phyloP scores from a whole-genome alignment of 306 rosid genomes.

The Cicer cuneatum region DNA sequence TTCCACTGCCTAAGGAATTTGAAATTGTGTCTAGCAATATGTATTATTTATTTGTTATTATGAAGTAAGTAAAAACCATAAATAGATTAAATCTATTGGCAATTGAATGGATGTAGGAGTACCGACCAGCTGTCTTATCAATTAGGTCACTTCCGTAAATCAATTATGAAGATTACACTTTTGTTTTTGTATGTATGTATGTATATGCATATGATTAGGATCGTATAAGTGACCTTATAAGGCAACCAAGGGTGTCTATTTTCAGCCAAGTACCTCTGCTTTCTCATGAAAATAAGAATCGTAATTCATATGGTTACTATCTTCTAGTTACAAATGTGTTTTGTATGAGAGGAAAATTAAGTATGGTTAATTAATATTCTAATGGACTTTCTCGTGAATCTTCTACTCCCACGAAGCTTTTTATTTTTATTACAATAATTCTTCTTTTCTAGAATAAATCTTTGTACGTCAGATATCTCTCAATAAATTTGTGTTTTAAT shows the following conservation, averaged over 20 bases:
- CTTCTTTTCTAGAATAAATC: no score
- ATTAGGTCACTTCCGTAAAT: constrained; percentile 30
- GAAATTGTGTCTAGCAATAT: constrained; percentile 1
- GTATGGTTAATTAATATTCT: no score
- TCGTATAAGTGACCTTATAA: constrained; percentile 11
- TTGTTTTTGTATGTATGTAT: constrained; percentile 11
- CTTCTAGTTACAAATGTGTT: no score
- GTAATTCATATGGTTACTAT: no score
- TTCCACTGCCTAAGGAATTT: constrained; percentile 29
- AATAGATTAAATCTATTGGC: constrained; percentile 34
- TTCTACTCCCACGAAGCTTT: no score
- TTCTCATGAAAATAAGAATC: no score
- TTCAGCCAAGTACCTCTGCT: not conserved
- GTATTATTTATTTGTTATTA: constrained; percentile 21
- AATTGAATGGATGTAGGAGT: constrained; percentile 21
- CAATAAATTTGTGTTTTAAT: no score
- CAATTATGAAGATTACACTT: not conserved
- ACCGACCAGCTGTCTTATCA: constrained; percentile 34
- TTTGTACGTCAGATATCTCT: no score
- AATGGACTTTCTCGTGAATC: no score
- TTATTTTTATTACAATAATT: no score
- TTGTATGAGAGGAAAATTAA: no score
- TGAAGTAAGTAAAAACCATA: constrained; percentile 13
- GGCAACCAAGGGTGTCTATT: not conserved
- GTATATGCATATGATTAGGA: not conserved